These are phyloP conservation scores for Leishmania tarentolae DNA, from an alignment of 208 protist genomes.

Conservation along the genomic window DNA sequence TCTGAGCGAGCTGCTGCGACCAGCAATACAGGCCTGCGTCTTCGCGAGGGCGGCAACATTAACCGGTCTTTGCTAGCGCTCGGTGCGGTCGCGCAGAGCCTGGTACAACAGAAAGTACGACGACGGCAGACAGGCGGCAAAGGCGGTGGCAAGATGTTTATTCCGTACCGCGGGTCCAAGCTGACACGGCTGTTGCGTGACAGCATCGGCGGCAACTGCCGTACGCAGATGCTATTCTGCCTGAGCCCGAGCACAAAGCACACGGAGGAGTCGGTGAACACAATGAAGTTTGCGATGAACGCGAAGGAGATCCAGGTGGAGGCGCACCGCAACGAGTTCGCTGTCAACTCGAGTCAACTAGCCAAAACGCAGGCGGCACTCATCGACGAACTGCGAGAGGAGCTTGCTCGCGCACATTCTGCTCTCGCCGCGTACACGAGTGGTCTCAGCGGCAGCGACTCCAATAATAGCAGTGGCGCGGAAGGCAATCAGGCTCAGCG, in stretches of 20 bases:
- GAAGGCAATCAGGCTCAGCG: background rate
- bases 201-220: slow-evolving; percentile 81
- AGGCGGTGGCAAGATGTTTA: slow-evolving; percentile 38
- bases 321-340: slow-evolving; percentile 72
- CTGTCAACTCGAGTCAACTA: slow-evolving; percentile 55
- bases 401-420: slow-evolving; percentile 47
- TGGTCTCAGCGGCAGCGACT: background rate
- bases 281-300: slow-evolving; percentile 87
- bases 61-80: slow-evolving; percentile 94
- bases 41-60: slow-evolving; percentile 94
- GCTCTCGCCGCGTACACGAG: slow-evolving; percentile 36
- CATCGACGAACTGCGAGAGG: slow-evolving; percentile 74
- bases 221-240: slow-evolving; percentile 82
- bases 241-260: slow-evolving; percentile 63
- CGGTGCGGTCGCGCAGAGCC: slow-evolving; percentile 91
- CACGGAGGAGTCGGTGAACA: slow-evolving; percentile 82
- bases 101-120: slow-evolving; percentile 49
- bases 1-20: slow-evolving; percentile 87
- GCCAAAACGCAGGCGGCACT: slow-evolving; percentile 68
- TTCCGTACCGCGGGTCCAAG: slow-evolving; percentile 88
- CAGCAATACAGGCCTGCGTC: slow-evolving; percentile 75
- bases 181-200: slow-evolving; percentile 81
- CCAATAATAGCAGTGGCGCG: background rate
- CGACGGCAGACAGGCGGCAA: slow-evolving; percentile 21
- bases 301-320: slow-evolving; percentile 76